These are phyloP conservation scores for Ascoidea tarda DNA, from an alignment of 805 yeast genomes.

Conservation along the genomic window DNA sequence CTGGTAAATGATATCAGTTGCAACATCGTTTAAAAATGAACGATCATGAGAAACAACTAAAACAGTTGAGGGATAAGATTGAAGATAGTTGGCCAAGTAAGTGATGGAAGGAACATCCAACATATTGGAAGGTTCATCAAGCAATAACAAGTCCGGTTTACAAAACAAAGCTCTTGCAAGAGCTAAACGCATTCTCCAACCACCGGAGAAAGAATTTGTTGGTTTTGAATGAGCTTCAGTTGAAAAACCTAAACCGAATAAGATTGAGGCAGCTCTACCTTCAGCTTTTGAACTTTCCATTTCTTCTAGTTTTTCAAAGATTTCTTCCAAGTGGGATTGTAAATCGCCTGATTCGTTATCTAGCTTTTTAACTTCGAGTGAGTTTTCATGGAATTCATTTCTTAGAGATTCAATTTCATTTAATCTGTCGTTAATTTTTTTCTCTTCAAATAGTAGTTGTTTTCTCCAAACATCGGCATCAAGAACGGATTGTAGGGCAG, in stretches of 20 bases:
- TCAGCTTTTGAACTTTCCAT: constrained; percentile 98
- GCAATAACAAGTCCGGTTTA: constrained; percentile 81
- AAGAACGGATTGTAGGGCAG: constrained; percentile 87
- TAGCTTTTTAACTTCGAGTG: constrained; percentile 59
- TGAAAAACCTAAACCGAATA: constrained; percentile 89
- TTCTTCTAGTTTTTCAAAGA: constrained; percentile 70
- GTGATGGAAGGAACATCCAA: constrained; percentile 99
- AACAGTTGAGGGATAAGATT: constrained; percentile 83
- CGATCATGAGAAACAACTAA: constrained; percentile 96
- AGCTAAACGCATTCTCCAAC: constrained; percentile 99
- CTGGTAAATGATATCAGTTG: constrained; percentile 95
- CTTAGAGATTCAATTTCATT: constrained; percentile 60
- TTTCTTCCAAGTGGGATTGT: constrained; percentile 62
- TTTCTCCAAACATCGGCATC: constrained; percentile 99
- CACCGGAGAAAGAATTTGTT: constrained; percentile 93
- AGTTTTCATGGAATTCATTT: constrained; percentile 59
- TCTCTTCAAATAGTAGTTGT: constrained; percentile 66
- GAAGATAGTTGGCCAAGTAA: constrained; percentile 78
- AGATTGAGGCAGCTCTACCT: constrained; percentile 87
- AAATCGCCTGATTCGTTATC: constrained; percentile 88
- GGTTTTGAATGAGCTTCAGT: constrained; percentile 70
- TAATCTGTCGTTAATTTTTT: constrained; percentile 58
- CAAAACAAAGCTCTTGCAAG: constrained; percentile 96
- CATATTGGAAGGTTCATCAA: constrained; percentile 99
- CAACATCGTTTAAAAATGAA: constrained; percentile 92